phyloP scores from a whole-genome alignment of 352 stramenopile genomes.

The Vaucheria bursata region DNA sequence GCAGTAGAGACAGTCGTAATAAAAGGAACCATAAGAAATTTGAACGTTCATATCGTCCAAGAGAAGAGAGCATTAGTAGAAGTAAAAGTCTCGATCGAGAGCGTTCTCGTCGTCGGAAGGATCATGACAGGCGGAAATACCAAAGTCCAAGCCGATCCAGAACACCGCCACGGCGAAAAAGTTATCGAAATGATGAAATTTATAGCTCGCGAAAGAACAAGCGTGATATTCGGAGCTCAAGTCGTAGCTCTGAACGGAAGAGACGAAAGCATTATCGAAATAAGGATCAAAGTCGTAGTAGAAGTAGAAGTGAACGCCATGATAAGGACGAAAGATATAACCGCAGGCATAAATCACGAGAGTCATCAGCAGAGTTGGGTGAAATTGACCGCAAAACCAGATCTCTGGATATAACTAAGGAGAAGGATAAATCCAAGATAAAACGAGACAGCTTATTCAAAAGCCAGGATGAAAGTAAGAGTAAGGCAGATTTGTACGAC shows the following conservation, averaged over 20 bases:
- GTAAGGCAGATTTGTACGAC: not conserved
- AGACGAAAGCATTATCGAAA: not conserved
- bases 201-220: conserved; percentile 7
- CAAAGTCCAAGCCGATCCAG: not conserved
- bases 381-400: not conserved
- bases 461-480: conserved; percentile 1
- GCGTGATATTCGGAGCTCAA: conserved; percentile 3
- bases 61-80: conserved; percentile 1
- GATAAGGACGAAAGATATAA: not conserved
- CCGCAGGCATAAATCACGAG: not conserved
- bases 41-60: not conserved
- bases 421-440: conserved; percentile 39
- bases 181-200: not conserved
- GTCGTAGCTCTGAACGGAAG: not conserved
- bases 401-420: conserved; percentile 1
- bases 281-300: conserved; percentile 6
- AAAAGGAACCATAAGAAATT: not conserved
- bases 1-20: conserved; percentile 6
- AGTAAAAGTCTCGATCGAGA: not conserved
- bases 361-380: not conserved
- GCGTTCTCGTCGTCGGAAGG: not conserved
- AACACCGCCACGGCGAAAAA: not conserved
- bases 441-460: conserved; percentile 47
- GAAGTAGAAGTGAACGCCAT: conserved; percentile 12
- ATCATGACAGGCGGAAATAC: not conserved